These are phyloP conservation scores for Mallotus repandus DNA, from an alignment of 441 rosid species.

Conservation along the genomic window DNA sequence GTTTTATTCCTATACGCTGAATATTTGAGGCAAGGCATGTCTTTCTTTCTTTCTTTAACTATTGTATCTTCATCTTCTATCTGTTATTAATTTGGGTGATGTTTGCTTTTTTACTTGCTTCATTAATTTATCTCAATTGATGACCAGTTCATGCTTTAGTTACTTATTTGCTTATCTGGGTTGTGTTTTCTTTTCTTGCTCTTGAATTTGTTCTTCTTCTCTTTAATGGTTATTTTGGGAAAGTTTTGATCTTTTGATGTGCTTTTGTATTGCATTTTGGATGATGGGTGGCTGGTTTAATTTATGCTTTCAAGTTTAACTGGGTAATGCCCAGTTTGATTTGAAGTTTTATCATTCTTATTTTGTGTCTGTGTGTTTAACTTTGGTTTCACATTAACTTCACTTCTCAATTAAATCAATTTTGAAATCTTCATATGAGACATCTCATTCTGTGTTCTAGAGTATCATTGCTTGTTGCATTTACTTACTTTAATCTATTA, in stretches of 20 bases:
- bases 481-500: no score
- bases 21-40: no score
- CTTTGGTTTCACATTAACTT: not conserved
- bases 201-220: not conserved
- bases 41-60: no score
- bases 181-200: not conserved
- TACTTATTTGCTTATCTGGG: slow-evolving; percentile 12
- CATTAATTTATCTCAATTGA: not conserved
- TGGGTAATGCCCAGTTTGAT: no score
- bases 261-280: not conserved
- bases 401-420: not conserved
- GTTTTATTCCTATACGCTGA: no score
- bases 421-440: no score
- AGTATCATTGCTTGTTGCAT: no score
- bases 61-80: no score
- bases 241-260: not conserved
- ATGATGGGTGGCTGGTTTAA: not conserved
- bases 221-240: not conserved
- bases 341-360: no score
- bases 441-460: not conserved
- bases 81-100: no score
- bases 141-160: slow-evolving; percentile 14
- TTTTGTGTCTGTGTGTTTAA: no score
- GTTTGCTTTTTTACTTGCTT: no score
- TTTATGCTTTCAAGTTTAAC: not conserved